These are phyloP conservation scores for Pythium pectinolyticum DNA, from an alignment of 352 stramenopile species.

Conservation along the genomic window DNA sequence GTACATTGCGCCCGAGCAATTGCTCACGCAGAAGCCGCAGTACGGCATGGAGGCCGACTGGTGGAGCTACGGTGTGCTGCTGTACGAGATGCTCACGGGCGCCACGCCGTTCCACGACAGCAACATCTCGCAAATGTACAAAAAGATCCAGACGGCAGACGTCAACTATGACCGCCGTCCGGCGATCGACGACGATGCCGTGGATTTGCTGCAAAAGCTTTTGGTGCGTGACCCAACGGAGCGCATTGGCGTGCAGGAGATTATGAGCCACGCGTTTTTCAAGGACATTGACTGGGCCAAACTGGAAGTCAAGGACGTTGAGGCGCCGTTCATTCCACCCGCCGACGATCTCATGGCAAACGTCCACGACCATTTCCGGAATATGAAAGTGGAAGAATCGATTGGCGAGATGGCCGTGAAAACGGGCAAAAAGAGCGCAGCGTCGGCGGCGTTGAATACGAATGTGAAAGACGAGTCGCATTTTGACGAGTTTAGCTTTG, in stretches of 20 bases:
- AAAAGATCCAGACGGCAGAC: constrained; percentile 87
- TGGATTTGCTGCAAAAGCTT: constrained; percentile 77
- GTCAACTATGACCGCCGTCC: constrained; percentile 78
- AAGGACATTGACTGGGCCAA: constrained; percentile 56
- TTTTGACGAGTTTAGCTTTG: constrained; percentile 89
- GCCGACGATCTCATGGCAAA: constrained; percentile 85
- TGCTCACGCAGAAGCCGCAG: constrained; percentile 81
- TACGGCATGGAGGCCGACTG: constrained; percentile 89
- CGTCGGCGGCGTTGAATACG: too few relatives aligned
- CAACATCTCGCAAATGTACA: constrained; percentile 88
- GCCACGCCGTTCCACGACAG: constrained; percentile 86
- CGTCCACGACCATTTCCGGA: constrained; percentile 86
- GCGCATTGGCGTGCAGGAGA: constrained; percentile 57
- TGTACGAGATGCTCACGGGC: constrained; percentile 90
- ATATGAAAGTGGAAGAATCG: constrained; percentile 87
- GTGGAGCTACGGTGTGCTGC: constrained; percentile 89
- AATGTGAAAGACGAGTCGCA: constrained; percentile 61
- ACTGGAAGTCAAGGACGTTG: constrained; percentile 78
- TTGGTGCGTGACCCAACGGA: constrained; percentile 71
- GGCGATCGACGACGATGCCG: constrained; percentile 58
- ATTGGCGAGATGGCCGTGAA: constrained; percentile 69
- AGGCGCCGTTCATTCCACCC: constrained; percentile 77
- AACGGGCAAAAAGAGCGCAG: constrained; percentile 56
- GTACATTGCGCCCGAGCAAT: constrained; percentile 84
- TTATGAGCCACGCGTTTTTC: constrained; percentile 77